Percentiles rank a stretch among this genome's conserved stretches.
phyloP scores from a whole-genome alignment of 2,329 filamentous ascomycete species.

The Alternaria conjuncta region DNA sequence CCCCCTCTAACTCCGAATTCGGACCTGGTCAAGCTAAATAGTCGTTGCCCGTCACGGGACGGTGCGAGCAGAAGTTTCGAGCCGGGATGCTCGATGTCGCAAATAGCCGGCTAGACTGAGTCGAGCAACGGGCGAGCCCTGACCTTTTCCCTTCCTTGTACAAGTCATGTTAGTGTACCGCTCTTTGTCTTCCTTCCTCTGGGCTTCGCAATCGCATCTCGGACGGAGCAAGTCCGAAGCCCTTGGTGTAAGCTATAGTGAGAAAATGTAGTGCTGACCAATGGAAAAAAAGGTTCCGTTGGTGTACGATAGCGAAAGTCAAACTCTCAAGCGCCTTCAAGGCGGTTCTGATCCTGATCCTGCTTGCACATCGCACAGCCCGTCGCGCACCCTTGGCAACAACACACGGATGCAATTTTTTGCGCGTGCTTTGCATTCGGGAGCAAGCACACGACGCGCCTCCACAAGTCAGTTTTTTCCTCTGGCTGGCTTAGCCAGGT shows the following conservation, averaged over 20 bases:
- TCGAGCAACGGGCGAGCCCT: background rate
- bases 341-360: background rate
- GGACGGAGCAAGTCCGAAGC: background rate
- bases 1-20: background rate
- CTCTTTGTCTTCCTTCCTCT: background rate
- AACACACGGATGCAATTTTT: background rate
- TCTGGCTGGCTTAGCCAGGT: background rate
- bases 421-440: background rate
- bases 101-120: background rate
- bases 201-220: constrained; percentile 1
- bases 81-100: constrained; percentile 1
- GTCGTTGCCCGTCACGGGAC: constrained; percentile 7
- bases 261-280: background rate
- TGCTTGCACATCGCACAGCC: background rate
- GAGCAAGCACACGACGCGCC: background rate
- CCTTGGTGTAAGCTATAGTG: background rate
- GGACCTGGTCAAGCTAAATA: background rate
- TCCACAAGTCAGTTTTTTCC: background rate
- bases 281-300: background rate
- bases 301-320: background rate
- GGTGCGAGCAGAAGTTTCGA: constrained; percentile 9
- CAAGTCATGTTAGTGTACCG: constrained; percentile 2
- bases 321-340: background rate
- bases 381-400: background rate
- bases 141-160: constrained; percentile 6